Conservation (phyloP, 306 rosid species). For the Dryas alaskensis region DNA sequence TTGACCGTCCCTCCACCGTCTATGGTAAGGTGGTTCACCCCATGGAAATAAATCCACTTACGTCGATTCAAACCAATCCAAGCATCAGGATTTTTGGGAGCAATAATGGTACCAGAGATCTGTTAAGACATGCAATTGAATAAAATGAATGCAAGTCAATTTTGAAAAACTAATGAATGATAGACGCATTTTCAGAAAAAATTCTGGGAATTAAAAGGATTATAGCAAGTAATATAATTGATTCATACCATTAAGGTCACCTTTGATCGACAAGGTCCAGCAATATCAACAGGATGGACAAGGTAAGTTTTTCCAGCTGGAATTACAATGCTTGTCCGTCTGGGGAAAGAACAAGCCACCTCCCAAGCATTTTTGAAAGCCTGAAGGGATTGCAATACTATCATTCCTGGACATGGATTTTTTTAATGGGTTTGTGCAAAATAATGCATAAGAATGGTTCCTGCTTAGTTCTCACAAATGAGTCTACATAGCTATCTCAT, state of each 20-base stretch:
- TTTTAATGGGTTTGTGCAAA: neutral
- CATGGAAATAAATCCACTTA: constrained; percentile 71
- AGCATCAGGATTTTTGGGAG: constrained; percentile 64
- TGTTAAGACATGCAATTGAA: constrained; percentile 26
- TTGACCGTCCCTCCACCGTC: constrained; percentile 77
- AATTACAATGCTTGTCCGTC: constrained; percentile 35
- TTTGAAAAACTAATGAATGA: neutral
- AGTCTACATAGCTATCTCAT: neutral
- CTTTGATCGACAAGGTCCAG: constrained; percentile 81
- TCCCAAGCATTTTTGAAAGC: constrained; percentile 68
- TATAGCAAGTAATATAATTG: neutral
- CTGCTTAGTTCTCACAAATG: neutral
- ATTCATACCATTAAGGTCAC: constrained; percentile 55
- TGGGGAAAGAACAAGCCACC: constrained; percentile 56
- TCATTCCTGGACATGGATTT: neutral
- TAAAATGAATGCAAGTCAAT: neutral
- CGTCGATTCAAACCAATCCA: constrained; percentile 61
- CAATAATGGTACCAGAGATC: constrained; percentile 71
- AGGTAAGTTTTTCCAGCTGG: constrained; percentile 54
- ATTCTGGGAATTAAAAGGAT: neutral
- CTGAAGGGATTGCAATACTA: constrained; percentile 33
- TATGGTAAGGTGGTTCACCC: constrained; percentile 66
- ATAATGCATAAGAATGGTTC: neutral
- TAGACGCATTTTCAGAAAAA: neutral
- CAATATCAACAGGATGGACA: constrained; percentile 58